Evolutionary conservation across 352 stramenopile species (phyloP), one percentile per base, ranked within the genome.

Genomic region (Globisporangium sylvaticum): DNA sequence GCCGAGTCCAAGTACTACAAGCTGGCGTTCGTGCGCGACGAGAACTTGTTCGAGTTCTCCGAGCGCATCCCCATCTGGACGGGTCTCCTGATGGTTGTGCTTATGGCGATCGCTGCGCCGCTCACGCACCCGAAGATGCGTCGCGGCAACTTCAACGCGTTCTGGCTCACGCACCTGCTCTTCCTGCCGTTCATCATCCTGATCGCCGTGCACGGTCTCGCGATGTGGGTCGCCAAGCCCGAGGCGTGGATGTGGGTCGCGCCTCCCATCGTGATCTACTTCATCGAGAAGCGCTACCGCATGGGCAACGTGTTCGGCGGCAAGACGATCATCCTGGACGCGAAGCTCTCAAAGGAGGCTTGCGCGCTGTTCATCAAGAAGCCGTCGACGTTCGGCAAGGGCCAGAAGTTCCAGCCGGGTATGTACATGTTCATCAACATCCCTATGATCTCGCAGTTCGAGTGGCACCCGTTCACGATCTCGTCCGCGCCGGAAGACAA

Each of bases 401-500:
- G 67, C 7, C 77, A 81, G 44, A 68, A 81, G 5, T 90, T 87
- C 68, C 65, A 80, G 46, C 80, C 84, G 3, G 82, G 84, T 4
- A 90, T 92, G 84, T 97, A 97, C 68, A 78, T 90, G 34, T 96
- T 88, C 63, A 54, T 97, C 20, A 91, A 96, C 56, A 75, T 97
- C 15, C 88, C 89, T 1, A 56, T 76, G 20, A 80, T 97, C 67
- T 92, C 86, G 8, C 68, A 78, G 48, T 81, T 83, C 34, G 81
- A 96, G 74, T 96, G 89, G 89, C 90, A 97, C 76, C 89, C 90
- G 34, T 97, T 96, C 70, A 96, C 85, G 34, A 84, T 97, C 62
- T 94, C 87, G n/a, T 94, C 83, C 4, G 87, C 87, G 0, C 89
- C 89, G 0, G 71, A 88, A 58, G 85, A 96, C 64, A 68, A 77